Percentiles rank a stretch among this genome's conserved stretches.
These are phyloP conservation scores for Rossbeevera mucosa DNA, from an alignment of 768 basidiomycete species.

Conservation along the genomic window DNA sequence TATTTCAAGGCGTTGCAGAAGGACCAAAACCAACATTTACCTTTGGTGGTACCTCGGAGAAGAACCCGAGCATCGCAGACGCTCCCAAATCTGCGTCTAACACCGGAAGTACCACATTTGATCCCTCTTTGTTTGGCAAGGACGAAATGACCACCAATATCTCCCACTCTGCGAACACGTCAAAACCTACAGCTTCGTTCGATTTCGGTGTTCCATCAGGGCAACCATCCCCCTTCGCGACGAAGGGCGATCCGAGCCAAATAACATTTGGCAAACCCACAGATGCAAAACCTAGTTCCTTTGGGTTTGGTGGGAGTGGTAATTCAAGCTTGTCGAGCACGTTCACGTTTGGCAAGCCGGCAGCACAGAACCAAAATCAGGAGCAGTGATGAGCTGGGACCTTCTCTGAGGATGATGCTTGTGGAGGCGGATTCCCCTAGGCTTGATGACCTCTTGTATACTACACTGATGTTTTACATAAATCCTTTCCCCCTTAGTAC, in stretches of 20 bases:
- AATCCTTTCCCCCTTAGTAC: constrained; percentile 1
- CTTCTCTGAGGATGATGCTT: not conserved
- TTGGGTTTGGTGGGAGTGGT: constrained; percentile 31
- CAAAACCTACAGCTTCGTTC: constrained; percentile 28
- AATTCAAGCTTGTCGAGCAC: constrained; percentile 10
- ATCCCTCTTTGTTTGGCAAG: constrained; percentile 15
- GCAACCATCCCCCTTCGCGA: constrained; percentile 5
- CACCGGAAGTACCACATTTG: constrained; percentile 8
- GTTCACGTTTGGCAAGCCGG: constrained; percentile 26
- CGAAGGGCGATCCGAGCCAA: constrained; percentile 6
- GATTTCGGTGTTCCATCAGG: constrained; percentile 16
- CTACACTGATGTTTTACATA: constrained; percentile 10
- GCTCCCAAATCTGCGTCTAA: not conserved
- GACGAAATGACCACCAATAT: constrained; percentile 5
- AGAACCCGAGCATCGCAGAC: not conserved
- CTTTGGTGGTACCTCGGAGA: constrained; percentile 1
- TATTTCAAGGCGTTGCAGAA: constrained; percentile 1
- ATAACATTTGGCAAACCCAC: constrained; percentile 14
- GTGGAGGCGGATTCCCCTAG: not conserved
- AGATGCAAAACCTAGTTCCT: constrained; percentile 24
- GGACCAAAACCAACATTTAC: constrained; percentile 1
- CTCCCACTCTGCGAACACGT: constrained; percentile 9
- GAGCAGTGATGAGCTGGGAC: constrained; percentile 24
- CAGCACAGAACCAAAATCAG: constrained; percentile 30
- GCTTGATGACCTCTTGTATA: constrained; percentile 11